These are phyloP conservation scores for Apiotrichum porosum DNA, from an alignment of 1,284 basidiomycete species.

Conservation along the genomic window DNA sequence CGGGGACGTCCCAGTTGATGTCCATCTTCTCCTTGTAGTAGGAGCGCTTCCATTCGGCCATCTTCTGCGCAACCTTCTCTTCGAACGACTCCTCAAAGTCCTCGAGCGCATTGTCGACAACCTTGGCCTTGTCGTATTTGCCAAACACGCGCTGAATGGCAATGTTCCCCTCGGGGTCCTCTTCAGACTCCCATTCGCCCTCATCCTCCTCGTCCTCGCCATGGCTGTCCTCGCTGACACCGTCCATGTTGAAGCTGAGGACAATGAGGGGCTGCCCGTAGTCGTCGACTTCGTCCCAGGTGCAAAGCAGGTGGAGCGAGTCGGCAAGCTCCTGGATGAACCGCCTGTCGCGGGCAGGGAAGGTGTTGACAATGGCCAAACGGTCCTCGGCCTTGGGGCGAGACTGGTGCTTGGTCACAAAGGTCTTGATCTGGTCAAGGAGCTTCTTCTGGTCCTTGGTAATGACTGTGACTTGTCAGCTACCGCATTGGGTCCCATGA, in stretches of 20 bases:
- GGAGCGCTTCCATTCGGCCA: slow-evolving; percentile 83
- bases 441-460: slow-evolving; percentile 68
- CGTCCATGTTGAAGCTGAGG: slow-evolving; percentile 56
- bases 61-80: slow-evolving; percentile 67
- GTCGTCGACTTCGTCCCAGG: slow-evolving; percentile 87
- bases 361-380: slow-evolving; percentile 67
- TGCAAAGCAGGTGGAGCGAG: slow-evolving; percentile 66
- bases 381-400: slow-evolving; percentile 50
- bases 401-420: slow-evolving; percentile 58
- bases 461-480: slow-evolving; percentile 55
- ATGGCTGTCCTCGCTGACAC: slow-evolving; percentile 29
- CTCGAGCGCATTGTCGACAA: slow-evolving; percentile 60
- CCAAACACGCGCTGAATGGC: slow-evolving; percentile 78
- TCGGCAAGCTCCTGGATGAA: slow-evolving; percentile 71
- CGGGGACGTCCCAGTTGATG: slow-evolving; percentile 63
- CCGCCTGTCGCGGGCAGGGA: slow-evolving; percentile 68
- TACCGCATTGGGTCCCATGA: neutral
- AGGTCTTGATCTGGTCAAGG: slow-evolving; percentile 68
- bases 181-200: slow-evolving; percentile 44
- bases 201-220: slow-evolving; percentile 30
- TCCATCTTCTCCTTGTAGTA: slow-evolving; percentile 91
- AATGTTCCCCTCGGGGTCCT: slow-evolving; percentile 57
- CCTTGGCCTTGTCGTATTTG: slow-evolving; percentile 82
- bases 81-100: slow-evolving; percentile 75
- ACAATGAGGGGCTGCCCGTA: slow-evolving; percentile 58